A percentile compares a stretch with the other conserved stretches of the same genome.
These are phyloP conservation scores for Picea mariana DNA, from an alignment of 83 land plant genomes.

Conservation along the genomic window DNA sequence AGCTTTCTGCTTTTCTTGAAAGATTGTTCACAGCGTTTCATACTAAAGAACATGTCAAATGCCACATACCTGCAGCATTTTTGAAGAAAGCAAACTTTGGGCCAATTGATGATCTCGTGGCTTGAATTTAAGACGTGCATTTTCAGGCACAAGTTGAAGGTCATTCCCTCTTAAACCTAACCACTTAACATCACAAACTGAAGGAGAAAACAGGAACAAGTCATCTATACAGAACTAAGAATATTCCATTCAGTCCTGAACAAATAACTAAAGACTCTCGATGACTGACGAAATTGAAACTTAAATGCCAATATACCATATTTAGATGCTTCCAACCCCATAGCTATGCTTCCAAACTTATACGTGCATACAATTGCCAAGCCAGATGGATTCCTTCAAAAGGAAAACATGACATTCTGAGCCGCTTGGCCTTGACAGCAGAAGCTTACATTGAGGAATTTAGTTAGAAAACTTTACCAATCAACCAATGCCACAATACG, in stretches of 20 bases:
- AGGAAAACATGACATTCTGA: conserved; percentile 5
- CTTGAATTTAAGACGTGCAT: conserved; percentile 52
- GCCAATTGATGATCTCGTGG: conserved; percentile 72
- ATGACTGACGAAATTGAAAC: not conserved
- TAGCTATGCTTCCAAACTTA: conserved; percentile 89
- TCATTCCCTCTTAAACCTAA: conserved; percentile 76
- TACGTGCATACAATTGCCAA: conserved; percentile 91
- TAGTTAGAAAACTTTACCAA: conserved; percentile 49
- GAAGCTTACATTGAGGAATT: not conserved
- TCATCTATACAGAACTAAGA: not conserved
- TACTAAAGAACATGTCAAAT: not conserved
- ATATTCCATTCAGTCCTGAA: not conserved
- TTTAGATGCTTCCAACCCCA: conserved; percentile 92
- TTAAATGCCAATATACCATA: conserved; percentile 55
- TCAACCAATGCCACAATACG: conserved; percentile 91
- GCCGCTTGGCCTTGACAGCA: not conserved
- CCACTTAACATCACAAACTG: conserved; percentile 98
- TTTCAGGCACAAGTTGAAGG: conserved; percentile 55
- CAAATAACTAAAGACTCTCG: not conserved
- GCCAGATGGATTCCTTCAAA: conserved; percentile 91
- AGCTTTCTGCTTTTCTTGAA: not conserved
- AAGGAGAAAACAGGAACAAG: not conserved
- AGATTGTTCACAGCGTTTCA: not conserved
- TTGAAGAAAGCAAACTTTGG: conserved; percentile 68
- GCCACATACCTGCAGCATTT: conserved; percentile 66